Evolutionary conservation across 2,329 filamentous ascomycete species (phyloP).

Genomic region (Domatiomyces globalis): DNA sequence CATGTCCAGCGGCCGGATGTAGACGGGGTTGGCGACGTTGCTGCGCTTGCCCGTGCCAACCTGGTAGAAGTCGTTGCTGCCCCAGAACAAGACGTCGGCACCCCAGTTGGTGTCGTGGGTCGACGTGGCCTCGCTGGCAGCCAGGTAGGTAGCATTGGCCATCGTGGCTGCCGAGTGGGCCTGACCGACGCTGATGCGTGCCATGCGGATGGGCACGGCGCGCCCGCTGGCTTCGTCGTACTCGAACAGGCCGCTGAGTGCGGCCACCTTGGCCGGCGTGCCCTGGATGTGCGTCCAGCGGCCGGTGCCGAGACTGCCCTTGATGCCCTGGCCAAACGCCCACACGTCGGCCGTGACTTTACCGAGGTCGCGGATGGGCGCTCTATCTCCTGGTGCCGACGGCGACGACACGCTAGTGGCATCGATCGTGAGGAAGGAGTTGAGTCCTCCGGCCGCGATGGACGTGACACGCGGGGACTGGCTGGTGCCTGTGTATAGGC

Average conservation of each 20-base stretch:
- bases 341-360: constrained; percentile 63
- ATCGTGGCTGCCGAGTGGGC: constrained; percentile 74
- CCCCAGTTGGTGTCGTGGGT: constrained; percentile 74
- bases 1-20: constrained; percentile 63
- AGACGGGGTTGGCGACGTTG: constrained; percentile 60
- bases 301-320: constrained; percentile 68
- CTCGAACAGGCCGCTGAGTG: constrained; percentile 70
- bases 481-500: constrained; percentile 55
- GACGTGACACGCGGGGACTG: constrained; percentile 54
- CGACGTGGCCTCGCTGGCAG: constrained; percentile 35
- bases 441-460: constrained; percentile 72
- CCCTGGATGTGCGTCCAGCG: constrained; percentile 79
- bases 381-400: constrained; percentile 26
- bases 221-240: constrained; percentile 61
- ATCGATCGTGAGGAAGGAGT: constrained; percentile 78
- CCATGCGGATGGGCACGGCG: constrained; percentile 63
- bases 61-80: constrained; percentile 87
- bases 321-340: constrained; percentile 75
- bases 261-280: constrained; percentile 64
- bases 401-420: constrained; percentile 45
- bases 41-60: constrained; percentile 80
- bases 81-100: constrained; percentile 82
- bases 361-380: constrained; percentile 32
- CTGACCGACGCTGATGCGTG: constrained; percentile 57
- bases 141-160: constrained; percentile 60